phyloP scores from a whole-genome alignment of 208 protist genomes.

The Acanthamoeba castellanii region DNA sequence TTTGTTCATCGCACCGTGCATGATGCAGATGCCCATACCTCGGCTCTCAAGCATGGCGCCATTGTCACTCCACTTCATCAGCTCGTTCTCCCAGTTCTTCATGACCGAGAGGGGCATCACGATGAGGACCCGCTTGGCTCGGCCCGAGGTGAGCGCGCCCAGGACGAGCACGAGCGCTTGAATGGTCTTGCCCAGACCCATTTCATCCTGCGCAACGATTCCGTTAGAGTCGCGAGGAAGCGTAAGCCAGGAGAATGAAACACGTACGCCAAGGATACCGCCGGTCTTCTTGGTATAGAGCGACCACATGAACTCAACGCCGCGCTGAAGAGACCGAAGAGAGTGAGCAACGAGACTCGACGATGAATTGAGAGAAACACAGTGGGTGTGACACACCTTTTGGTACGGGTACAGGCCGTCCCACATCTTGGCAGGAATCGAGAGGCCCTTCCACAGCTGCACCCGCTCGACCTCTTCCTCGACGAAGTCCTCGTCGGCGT shows the following conservation, averaged over 20 bases:
- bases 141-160: conserved; percentile 28
- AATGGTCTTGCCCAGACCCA: conserved; percentile 74
- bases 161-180: conserved; percentile 54
- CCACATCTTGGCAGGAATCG: conserved; percentile 56
- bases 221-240: neutral
- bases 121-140: conserved; percentile 47
- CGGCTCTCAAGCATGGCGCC: conserved; percentile 15
- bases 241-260: neutral
- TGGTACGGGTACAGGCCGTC: conserved; percentile 57
- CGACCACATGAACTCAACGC: conserved; percentile 71
- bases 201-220: conserved; percentile 2
- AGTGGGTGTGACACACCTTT: neutral
- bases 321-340: neutral
- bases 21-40: conserved; percentile 42
- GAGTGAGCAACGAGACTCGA: neutral
- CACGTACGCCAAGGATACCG: conserved; percentile 70
- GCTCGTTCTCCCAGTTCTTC: conserved; percentile 70
- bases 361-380: neutral
- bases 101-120: conserved; percentile 64
- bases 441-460: conserved; percentile 66
- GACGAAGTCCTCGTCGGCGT: neutral
- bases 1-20: conserved; percentile 64
- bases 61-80: conserved; percentile 66
- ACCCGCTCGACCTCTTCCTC: conserved; percentile 37
- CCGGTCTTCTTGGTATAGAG: conserved; percentile 71